Percentiles rank a stretch among this genome's conserved stretches.
Conservation (phyloP, 202 grass and related monocot genomes). For the Elaeis oleifera region DNA sequence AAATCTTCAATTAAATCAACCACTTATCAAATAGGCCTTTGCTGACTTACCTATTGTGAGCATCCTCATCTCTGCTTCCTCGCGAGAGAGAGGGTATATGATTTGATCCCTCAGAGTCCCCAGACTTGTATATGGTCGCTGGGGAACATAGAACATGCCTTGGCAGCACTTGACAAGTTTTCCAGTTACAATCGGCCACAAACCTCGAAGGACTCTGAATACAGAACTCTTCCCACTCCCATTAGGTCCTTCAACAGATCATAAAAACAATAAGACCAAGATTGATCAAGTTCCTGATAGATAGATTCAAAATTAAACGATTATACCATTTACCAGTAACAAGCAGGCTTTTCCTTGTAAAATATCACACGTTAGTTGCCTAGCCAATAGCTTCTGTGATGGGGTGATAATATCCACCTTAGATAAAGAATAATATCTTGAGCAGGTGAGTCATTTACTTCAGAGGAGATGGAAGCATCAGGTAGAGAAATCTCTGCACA, state of each 20-base stretch:
- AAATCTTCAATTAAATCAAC: no score
- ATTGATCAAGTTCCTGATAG: no score
- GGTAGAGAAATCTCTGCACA: conserved; percentile 30
- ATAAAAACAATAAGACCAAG: not conserved
- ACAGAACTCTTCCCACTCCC: conserved; percentile 96
- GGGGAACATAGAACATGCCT: conserved; percentile 85
- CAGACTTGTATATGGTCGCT: conserved; percentile 89
- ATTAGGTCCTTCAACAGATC: conserved; percentile 73
- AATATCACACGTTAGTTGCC: conserved; percentile 63
- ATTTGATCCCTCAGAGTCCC: conserved; percentile 91
- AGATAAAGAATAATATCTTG: conserved; percentile 67
- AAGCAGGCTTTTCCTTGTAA: conserved; percentile 75
- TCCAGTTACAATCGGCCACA: conserved; percentile 84
- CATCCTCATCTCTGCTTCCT: conserved; percentile 65
- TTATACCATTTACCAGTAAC: conserved; percentile 47
- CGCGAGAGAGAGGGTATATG: conserved; percentile 84
- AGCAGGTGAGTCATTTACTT: conserved; percentile 29
- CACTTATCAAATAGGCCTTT: no score
- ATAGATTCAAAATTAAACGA: no score
- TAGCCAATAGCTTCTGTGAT: conserved; percentile 73
- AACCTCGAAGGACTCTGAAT: conserved; percentile 78
- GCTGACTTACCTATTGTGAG: conserved; percentile 42
- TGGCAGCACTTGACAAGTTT: conserved; percentile 59
- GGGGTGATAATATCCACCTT: conserved; percentile 90
- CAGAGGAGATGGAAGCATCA: conserved; percentile 41